Evolutionary conservation across 2,329 filamentous ascomycete species (phyloP).

Genomic region (Grosmannia huntii): DNA sequence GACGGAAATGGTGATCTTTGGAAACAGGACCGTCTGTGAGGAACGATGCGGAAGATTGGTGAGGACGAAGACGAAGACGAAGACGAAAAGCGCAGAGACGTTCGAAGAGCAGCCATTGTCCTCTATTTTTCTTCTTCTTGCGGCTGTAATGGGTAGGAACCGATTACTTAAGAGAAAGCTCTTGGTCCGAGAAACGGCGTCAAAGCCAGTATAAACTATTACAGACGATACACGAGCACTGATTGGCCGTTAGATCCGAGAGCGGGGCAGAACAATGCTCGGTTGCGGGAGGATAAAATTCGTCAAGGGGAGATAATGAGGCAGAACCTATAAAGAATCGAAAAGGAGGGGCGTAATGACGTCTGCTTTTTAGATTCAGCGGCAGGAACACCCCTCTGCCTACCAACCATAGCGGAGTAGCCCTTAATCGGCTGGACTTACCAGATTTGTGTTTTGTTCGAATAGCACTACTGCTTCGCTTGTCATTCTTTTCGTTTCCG

Average conservation of each 20-base stretch:
- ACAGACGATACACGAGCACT: too few species aligned
- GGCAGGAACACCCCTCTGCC: neutral
- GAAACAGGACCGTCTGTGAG: conserved; percentile 16
- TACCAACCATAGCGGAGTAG: neutral
- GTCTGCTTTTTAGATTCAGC: too few species aligned
- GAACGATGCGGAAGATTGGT: neutral
- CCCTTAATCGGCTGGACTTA: neutral
- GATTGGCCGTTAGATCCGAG: too few species aligned
- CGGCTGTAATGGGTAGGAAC: neutral
- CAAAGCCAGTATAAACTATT: too few species aligned
- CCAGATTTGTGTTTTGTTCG: neutral
- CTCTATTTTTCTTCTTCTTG: neutral
- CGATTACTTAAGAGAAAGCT: neutral
- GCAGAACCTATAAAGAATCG: too few species aligned
- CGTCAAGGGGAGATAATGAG: too few species aligned
- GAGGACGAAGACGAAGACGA: neutral
- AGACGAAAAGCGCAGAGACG: conserved; percentile 7
- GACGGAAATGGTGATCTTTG: conserved; percentile 16
- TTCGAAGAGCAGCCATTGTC: conserved; percentile 5
- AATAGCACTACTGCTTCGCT: too few species aligned
- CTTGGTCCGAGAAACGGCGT: neutral
- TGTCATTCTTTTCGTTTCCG: too few species aligned
- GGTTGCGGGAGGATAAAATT: too few species aligned
- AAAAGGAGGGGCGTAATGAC: too few species aligned
- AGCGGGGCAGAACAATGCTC: too few species aligned